Evolutionary conservation across 1,284 basidiomycete genomes (phyloP).

Genomic region (Microbotryomycetes sp.): DNA sequence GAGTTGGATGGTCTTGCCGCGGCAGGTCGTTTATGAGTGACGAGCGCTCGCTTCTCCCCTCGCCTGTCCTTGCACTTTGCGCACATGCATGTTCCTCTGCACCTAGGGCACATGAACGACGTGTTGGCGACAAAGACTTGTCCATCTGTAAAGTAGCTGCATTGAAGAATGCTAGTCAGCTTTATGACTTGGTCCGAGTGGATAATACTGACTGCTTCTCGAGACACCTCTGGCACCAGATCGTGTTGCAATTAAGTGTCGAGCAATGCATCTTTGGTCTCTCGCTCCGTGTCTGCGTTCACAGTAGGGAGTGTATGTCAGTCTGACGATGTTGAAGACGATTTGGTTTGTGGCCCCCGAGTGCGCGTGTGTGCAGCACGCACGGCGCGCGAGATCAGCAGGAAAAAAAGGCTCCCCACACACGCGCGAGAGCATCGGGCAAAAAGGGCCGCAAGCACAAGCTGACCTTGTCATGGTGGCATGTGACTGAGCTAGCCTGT

Average conservation of each 20-base stretch:
- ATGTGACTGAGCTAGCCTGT: not conserved
- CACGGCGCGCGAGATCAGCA: slow-evolving; percentile 11
- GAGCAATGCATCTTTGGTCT: slow-evolving; percentile 19
- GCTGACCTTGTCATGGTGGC: slow-evolving; percentile 9
- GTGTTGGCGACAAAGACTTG: slow-evolving; percentile 4
- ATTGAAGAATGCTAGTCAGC: not conserved
- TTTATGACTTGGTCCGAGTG: too few species aligned
- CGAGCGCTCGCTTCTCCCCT: not conserved
- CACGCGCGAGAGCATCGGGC: not conserved
- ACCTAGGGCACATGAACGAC: slow-evolving; percentile 19
- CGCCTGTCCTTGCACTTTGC: slow-evolving; percentile 12
- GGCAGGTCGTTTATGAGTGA: not conserved
- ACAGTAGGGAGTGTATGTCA: not conserved
- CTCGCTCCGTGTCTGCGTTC: slow-evolving; percentile 11
- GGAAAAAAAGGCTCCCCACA: slow-evolving; percentile 3
- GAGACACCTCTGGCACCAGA: slow-evolving; percentile 25
- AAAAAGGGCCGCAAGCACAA: not conserved
- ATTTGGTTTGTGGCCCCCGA: not conserved
- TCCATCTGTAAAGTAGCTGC: slow-evolving; percentile 14
- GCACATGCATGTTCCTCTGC: slow-evolving; percentile 13
- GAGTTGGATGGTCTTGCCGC: not conserved
- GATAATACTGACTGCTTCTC: slow-evolving; percentile 18
- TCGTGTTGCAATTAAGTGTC: slow-evolving; percentile 13
- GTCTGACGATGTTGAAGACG: too few species aligned
- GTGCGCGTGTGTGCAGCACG: not conserved